Evolutionary conservation across 257 asterid species (phyloP).

Genomic region (Gardenia jasminoides): DNA sequence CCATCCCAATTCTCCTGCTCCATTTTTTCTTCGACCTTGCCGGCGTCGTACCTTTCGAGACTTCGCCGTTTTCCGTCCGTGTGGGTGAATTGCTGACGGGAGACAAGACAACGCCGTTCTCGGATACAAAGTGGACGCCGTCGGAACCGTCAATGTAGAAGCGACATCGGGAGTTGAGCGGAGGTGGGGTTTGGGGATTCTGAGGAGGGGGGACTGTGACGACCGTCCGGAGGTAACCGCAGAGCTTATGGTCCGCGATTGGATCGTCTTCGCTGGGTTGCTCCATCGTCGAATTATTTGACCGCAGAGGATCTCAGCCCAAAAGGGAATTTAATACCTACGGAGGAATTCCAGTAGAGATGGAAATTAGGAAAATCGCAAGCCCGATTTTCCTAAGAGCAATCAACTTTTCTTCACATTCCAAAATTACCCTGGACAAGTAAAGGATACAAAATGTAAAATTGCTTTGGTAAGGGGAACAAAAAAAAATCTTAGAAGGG

Average conservation of each 20-base stretch:
- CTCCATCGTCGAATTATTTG: conserved; percentile 28
- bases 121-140: conserved; percentile 29
- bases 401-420: too few species aligned
- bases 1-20: conserved; percentile 60
- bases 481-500: too few species aligned
- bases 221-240: conserved; percentile 67
- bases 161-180: conserved; percentile 43
- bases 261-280: conserved; percentile 24
- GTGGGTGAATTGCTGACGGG: conserved; percentile 31
- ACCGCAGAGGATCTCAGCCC: too few species aligned
- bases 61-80: conserved; percentile 1
- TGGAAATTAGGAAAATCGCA: too few species aligned
- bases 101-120: conserved; percentile 37
- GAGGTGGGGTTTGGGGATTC: conserved; percentile 26
- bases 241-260: conserved; percentile 54
- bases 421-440: too few species aligned
- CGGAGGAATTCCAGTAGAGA: too few species aligned
- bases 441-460: too few species aligned
- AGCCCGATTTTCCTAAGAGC: too few species aligned
- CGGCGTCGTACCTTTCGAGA: conserved; percentile 17
- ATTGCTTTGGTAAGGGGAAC: too few species aligned
- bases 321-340: too few species aligned
- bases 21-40: conserved; percentile 37
- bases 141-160: conserved; percentile 38
- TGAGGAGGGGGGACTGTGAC: conserved; percentile 30